Conservation (phyloP, 495 filamentous ascomycete species). For the Podospora bellae-mahoneyi region DNA sequence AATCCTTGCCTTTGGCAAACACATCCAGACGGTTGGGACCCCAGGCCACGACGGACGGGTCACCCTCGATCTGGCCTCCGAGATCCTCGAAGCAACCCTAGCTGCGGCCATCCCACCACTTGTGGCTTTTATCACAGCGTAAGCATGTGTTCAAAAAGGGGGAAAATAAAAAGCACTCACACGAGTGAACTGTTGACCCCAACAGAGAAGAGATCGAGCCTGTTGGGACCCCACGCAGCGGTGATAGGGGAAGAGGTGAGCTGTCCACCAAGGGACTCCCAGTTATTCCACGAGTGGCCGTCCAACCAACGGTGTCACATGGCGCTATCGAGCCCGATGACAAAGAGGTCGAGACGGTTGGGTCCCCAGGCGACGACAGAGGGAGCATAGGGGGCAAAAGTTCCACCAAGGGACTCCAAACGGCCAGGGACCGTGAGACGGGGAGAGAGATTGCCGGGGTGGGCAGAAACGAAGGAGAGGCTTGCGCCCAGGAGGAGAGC, state of each 20-base stretch:
- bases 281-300: conserved; percentile 2
- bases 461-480: background rate
- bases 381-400: background rate
- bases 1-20: conserved; percentile 27
- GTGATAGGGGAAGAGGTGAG: background rate
- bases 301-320: conserved; percentile 2
- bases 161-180: background rate
- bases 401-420: background rate
- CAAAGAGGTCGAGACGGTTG: conserved; percentile 8
- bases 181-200: background rate
- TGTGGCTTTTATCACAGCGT: background rate
- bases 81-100: conserved; percentile 28
- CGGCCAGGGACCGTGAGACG: conserved; percentile 3
- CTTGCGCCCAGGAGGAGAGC: conserved; percentile 2
- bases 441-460: background rate
- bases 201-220: conserved; percentile 2
- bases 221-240: background rate
- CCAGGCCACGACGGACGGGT: conserved; percentile 24
- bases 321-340: background rate
- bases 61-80: conserved; percentile 22
- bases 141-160: background rate
- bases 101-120: conserved; percentile 34
- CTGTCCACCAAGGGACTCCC: background rate
- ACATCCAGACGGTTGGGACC: conserved; percentile 18
- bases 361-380: background rate